phyloP scores from a whole-genome alignment of 495 filamentous ascomycete species.

The Aspergillus diversus region DNA sequence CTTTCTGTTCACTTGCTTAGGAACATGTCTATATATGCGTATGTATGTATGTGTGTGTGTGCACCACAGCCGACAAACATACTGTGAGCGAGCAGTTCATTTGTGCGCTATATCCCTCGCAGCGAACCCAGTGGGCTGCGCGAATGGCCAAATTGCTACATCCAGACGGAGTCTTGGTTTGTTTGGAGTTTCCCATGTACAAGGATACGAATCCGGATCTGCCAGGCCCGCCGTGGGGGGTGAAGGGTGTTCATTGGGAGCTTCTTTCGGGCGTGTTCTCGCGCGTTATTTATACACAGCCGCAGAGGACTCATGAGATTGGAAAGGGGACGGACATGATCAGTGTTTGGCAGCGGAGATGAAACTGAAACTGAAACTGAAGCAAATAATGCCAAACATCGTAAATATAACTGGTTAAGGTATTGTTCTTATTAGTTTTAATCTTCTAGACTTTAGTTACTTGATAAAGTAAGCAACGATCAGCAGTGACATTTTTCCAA shows the following conservation, averaged over 20 bases:
- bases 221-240: conserved; percentile 43
- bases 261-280: conserved; percentile 25
- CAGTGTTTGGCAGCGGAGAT: too few species aligned
- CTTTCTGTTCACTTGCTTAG: not conserved
- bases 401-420: too few species aligned
- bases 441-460: too few species aligned
- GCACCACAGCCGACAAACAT: not conserved
- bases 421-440: too few species aligned
- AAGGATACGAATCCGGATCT: conserved; percentile 37
- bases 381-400: too few species aligned
- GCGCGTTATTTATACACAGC: conserved; percentile 16
- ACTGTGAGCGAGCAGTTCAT: conserved; percentile 36
- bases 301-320: conserved; percentile 18
- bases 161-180: conserved; percentile 38
- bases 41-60: too few species aligned
- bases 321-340: conserved; percentile 23
- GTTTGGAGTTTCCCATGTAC: conserved; percentile 48
- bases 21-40: too few species aligned
- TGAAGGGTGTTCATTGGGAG: conserved; percentile 42
- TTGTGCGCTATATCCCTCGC: conserved; percentile 42
- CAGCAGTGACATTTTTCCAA: too few species aligned
- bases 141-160: conserved; percentile 39
- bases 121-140: conserved; percentile 35
- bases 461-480: too few species aligned
- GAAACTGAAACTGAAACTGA: too few species aligned